These are phyloP conservation scores for Euclidium syriacum DNA, from an alignment of 345 rosid species.

Conservation along the genomic window DNA sequence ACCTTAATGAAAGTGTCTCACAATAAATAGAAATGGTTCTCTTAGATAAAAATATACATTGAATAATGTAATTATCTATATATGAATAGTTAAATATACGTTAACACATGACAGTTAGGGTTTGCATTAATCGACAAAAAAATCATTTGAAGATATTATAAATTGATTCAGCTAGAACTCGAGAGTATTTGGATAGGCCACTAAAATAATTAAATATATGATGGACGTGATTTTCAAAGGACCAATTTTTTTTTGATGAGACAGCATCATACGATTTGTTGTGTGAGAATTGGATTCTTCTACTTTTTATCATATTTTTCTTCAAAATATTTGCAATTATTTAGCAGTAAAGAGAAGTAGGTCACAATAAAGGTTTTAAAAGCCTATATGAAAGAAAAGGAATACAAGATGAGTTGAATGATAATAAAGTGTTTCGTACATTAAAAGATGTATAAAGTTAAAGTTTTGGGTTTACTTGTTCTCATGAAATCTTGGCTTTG, in stretches of 20 bases:
- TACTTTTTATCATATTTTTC: neutral
- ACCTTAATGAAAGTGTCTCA: too few species aligned
- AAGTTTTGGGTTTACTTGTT: conserved; percentile 11
- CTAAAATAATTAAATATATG: neutral
- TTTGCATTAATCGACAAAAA: too few species aligned
- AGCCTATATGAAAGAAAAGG: neutral
- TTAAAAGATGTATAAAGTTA: neutral
- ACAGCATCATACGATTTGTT: neutral
- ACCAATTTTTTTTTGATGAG: neutral
- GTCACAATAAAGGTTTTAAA: neutral
- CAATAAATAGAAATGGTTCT: too few species aligned
- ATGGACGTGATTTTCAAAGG: neutral
- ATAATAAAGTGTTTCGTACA: neutral
- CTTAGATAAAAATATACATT: too few species aligned
- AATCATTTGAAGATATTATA: too few species aligned
- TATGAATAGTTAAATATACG: too few species aligned
- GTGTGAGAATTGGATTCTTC: conserved; percentile 8
- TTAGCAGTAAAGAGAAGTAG: neutral
- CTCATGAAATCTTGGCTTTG: too few species aligned
- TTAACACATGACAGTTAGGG: too few species aligned
- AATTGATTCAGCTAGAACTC: neutral
- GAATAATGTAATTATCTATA: too few species aligned
- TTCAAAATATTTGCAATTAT: neutral
- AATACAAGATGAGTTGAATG: conserved; percentile 1
- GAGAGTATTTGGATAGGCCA: neutral